phyloP scores from a whole-genome alignment of 108 stramenopile species.

The Ochromonas danica region DNA sequence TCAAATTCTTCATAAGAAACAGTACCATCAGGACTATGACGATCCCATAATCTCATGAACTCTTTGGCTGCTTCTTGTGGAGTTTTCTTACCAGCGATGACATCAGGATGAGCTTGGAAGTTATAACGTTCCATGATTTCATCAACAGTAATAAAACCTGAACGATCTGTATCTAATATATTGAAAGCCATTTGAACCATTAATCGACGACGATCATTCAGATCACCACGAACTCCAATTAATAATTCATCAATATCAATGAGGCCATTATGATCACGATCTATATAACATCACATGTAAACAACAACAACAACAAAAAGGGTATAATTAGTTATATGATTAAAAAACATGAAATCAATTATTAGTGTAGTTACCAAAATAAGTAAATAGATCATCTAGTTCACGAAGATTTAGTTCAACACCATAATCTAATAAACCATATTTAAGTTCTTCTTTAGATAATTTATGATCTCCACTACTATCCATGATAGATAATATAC shows the following conservation, averaged over 20 bases:
- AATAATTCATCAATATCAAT: conserved; percentile 35
- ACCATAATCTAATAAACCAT: conserved; percentile 30
- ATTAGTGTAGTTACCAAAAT: conserved; percentile 6
- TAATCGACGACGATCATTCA: conserved; percentile 10
- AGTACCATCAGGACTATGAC: conserved; percentile 19
- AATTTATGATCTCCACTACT: conserved; percentile 29
- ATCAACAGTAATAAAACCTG: conserved; percentile 23
- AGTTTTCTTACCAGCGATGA: conserved; percentile 15
- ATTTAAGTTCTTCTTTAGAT: conserved; percentile 28
- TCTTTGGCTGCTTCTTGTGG: conserved; percentile 21
- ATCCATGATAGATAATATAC: conserved; percentile 33
- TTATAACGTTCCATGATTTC: conserved; percentile 7
- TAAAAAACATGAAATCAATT: neutral
- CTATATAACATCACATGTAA: neutral
- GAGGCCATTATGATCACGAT: conserved; percentile 32
- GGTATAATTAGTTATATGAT: neutral
- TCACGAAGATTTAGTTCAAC: conserved; percentile 19
- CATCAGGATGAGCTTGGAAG: conserved; percentile 25
- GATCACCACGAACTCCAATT: conserved; percentile 30
- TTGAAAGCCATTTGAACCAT: conserved; percentile 32
- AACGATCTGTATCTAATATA: conserved; percentile 25
- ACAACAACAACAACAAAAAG: neutral
- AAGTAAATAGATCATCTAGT: conserved; percentile 24
- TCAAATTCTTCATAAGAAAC: conserved; percentile 5
- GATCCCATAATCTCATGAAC: conserved; percentile 31